Evolutionary conservation across 768 basidiomycete species (phyloP).

Genomic region (Leccinum rimulosum): DNA sequence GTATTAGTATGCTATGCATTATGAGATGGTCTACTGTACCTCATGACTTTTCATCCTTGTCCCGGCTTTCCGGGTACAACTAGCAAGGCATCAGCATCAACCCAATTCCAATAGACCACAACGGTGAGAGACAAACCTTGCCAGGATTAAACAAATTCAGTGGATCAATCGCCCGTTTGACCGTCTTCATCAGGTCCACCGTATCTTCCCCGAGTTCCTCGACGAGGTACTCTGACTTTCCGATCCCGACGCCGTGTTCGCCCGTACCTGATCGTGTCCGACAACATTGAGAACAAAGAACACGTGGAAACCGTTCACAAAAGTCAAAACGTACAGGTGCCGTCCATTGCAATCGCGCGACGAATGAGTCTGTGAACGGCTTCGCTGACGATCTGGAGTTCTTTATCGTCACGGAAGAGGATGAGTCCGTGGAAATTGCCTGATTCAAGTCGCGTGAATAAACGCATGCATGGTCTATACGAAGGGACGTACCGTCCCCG

Average conservation of each 20-base stretch:
- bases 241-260: conserved; percentile 86
- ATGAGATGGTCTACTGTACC: neutral
- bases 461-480: neutral
- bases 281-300: neutral
- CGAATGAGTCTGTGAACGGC: conserved; percentile 71
- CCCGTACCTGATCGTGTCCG: conserved; percentile 55
- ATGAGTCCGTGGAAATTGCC: conserved; percentile 51
- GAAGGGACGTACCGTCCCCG: conserved; percentile 61
- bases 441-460: conserved; percentile 9
- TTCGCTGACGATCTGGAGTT: conserved; percentile 50
- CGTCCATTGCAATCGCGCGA: conserved; percentile 71
- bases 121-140: conserved; percentile 42
- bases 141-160: conserved; percentile 83
- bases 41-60: neutral
- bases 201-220: conserved; percentile 85
- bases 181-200: conserved; percentile 79
- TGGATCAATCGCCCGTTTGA: conserved; percentile 81
- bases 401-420: conserved; percentile 57
- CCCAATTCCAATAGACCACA: neutral
- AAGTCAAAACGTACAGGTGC: conserved; percentile 56
- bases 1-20: too few species aligned
- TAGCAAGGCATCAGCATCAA: neutral
- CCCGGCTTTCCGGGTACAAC: conserved; percentile 18
- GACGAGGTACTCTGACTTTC: conserved; percentile 78
- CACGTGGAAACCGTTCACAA: neutral